These are phyloP conservation scores for Penicillium sumatraense DNA, from an alignment of 2,329 filamentous ascomycete genomes.

Conservation along the genomic window DNA sequence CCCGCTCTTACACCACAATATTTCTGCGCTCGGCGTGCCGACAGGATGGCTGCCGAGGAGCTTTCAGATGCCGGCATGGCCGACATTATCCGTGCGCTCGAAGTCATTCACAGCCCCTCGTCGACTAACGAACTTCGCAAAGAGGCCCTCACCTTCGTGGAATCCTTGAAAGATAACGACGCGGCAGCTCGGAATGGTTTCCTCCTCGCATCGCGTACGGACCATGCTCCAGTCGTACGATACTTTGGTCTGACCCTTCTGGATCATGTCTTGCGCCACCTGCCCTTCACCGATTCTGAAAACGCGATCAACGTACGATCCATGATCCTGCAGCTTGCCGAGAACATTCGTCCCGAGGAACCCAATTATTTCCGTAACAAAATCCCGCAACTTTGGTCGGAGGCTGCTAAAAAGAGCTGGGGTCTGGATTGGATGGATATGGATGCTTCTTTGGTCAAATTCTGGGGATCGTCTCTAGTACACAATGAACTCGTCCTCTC, in stretches of 20 bases:
- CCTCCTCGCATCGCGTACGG: slow-evolving; percentile 74
- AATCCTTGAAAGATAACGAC: slow-evolving; percentile 77
- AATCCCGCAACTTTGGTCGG: slow-evolving; percentile 90
- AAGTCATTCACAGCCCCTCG: slow-evolving; percentile 81
- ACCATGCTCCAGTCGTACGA: slow-evolving; percentile 79
- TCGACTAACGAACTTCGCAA: slow-evolving; percentile 81
- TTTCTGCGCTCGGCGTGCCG: slow-evolving; percentile 8
- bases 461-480: slow-evolving; percentile 70
- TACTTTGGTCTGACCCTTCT: slow-evolving; percentile 93
- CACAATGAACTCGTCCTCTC: slow-evolving; percentile 88
- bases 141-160: slow-evolving; percentile 83
- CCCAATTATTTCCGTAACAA: slow-evolving; percentile 89
- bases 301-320: slow-evolving; percentile 71
- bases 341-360: slow-evolving; percentile 71
- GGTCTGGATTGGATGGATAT: slow-evolving; percentile 92
- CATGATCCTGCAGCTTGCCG: slow-evolving; percentile 80
- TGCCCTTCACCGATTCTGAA: slow-evolving; percentile 70
- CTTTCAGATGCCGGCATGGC: slow-evolving; percentile 43
- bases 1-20: not conserved
- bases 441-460: slow-evolving; percentile 78
- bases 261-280: slow-evolving; percentile 85
- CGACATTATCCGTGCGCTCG: slow-evolving; percentile 78
- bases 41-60: slow-evolving; percentile 40
- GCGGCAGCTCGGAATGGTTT: slow-evolving; percentile 87
- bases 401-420: slow-evolving; percentile 92